Base-by-base conservation (phyloP, 108 stramenopile species). In the Chaetoceros muelleri region DNA sequence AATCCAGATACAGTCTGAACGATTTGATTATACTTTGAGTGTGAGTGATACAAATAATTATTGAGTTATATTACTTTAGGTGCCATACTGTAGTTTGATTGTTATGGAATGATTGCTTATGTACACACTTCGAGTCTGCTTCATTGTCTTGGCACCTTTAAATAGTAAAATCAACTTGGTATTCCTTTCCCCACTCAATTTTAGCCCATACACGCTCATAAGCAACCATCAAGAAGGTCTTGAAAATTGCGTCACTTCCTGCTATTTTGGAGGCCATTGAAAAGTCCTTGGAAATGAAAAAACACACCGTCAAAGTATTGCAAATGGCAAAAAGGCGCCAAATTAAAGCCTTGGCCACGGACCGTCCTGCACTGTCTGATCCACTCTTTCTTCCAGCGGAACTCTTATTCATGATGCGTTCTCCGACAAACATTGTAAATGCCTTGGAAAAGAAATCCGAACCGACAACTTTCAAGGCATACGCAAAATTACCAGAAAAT, bases 361-460 rank as follows among this genome's bases (percentile, higher is more conserved):
- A 86, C 18, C 96, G 71, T 52, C 81, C 70, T 21, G 80, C 73
- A 49, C 65, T 80, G 69, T 97, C 96, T 24, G 72, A 65, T 13
- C 88, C 87, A 58, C 62, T 44, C 58, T 70, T 67, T 20, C 93
- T 75, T 52, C 89, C 93, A 24, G 81, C 89, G 52, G 79, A 75
- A 40, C 61, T 64, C 74, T 89, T 91, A 74, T 95, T 97, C 94
- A 95, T 95, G 46, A 97, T 55, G 25, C 96, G 75, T 63, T 97
- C 94, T 30, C 96, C 96, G 58, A 93, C 61, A 65, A 94, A 97
- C 94, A 97, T 95, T 50, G 92, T 93, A 51, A 82, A 84, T 24
- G 90, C 69, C 72, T 97, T 97, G 55, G 84, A 87, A 57, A 94
- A 80, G 61, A 97, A 97, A 57, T 97, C 96, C 0, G 91, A 92